Percentiles rank a stretch among this genome's conserved stretches.
phyloP scores from a whole-genome alignment of 768 basidiomycete species.

The Leccinum imitatum region DNA sequence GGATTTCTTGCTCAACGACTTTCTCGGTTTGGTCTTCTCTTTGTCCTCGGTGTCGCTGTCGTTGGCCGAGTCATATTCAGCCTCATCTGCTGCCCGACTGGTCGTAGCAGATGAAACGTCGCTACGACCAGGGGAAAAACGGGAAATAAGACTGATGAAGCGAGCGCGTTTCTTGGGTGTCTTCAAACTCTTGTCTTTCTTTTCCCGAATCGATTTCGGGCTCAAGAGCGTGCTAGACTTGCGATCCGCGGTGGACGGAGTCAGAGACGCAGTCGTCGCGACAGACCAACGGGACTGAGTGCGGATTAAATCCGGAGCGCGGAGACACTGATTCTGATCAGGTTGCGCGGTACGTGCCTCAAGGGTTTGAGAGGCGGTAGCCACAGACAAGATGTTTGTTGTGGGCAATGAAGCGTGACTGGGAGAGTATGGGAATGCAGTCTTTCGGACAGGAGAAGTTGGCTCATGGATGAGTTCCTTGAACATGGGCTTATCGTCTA shows the following conservation, averaged over 20 bases:
- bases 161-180: conserved; percentile 32
- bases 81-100: conserved; percentile 1
- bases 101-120: conserved; percentile 16
- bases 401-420: conserved; percentile 8
- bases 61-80: conserved; percentile 22
- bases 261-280: conserved; percentile 31
- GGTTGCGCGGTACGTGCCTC: neutral
- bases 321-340: neutral
- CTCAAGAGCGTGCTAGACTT: conserved; percentile 5
- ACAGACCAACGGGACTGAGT: conserved; percentile 31
- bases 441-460: conserved; percentile 4
- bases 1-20: conserved; percentile 29
- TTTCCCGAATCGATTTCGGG: conserved; percentile 17
- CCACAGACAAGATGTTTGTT: conserved; percentile 9
- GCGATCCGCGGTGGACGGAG: conserved; percentile 16
- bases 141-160: conserved; percentile 34
- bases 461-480: conserved; percentile 1
- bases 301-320: neutral
- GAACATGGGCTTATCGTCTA: conserved; percentile 9
- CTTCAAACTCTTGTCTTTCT: conserved; percentile 25
- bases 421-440: conserved; percentile 8
- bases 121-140: conserved; percentile 30
- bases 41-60: conserved; percentile 26
- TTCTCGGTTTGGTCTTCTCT: conserved; percentile 15
- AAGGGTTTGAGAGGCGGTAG: neutral